phyloP scores from a whole-genome alignment of 768 basidiomycete species.

The Termitomyces sp. region DNA sequence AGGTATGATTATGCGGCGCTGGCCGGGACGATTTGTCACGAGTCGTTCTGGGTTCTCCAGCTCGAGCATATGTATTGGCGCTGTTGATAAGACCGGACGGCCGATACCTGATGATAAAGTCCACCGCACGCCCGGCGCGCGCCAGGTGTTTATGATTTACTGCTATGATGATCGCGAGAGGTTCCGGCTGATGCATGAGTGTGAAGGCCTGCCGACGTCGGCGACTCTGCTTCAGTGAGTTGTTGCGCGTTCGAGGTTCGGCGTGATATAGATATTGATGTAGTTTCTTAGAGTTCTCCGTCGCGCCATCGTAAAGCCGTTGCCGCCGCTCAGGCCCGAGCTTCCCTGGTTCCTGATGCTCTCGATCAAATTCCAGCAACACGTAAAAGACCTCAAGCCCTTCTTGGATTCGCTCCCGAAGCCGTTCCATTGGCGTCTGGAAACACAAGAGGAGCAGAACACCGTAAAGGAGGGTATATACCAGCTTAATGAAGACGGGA shows the following conservation, averaged over 20 bases:
- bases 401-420: conserved; percentile 34
- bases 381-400: conserved; percentile 17
- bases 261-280: neutral
- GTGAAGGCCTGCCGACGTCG: conserved; percentile 25
- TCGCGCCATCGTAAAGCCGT: conserved; percentile 26
- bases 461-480: conserved; percentile 25
- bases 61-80: conserved; percentile 23
- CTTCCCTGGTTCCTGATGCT: conserved; percentile 23
- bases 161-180: conserved; percentile 25
- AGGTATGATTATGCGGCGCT: conserved; percentile 20
- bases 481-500: conserved; percentile 22
- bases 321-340: conserved; percentile 27
- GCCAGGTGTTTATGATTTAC: conserved; percentile 23
- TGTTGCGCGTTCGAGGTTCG: neutral
- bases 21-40: conserved; percentile 18
- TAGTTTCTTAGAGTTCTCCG: conserved; percentile 19
- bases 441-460: conserved; percentile 28
- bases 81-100: conserved; percentile 17
- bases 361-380: conserved; percentile 25
- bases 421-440: conserved; percentile 32
- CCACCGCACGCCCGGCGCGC: conserved; percentile 14
- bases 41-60: conserved; percentile 32
- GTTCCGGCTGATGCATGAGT: conserved; percentile 20
- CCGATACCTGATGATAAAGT: conserved; percentile 12
- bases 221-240: conserved; percentile 25